Conservation (phyloP, 768 basidiomycete species). For the Solioccasus polychromus region DNA sequence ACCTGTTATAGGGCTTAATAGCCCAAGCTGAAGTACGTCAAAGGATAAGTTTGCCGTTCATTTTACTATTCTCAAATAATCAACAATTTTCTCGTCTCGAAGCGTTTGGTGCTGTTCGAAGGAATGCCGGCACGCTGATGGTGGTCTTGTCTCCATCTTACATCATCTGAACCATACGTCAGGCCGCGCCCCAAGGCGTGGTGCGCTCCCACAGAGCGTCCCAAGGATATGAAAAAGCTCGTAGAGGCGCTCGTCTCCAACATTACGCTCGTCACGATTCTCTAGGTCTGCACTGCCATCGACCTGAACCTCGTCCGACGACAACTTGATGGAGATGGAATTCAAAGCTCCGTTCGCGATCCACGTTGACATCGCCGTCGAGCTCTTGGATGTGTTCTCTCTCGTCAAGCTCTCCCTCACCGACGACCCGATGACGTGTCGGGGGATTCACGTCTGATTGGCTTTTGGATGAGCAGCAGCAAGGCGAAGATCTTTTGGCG, state of each 20-base stretch:
- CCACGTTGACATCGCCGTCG: constrained; percentile 13
- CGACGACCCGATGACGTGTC: too few relatives aligned
- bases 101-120: constrained; percentile 22
- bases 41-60: not conserved
- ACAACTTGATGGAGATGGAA: constrained; percentile 9
- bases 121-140: too few relatives aligned
- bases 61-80: too few relatives aligned
- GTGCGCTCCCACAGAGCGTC: constrained; percentile 11
- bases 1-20: constrained; percentile 10
- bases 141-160: too few relatives aligned
- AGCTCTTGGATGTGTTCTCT: constrained; percentile 4
- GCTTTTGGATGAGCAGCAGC: too few relatives aligned
- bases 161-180: too few relatives aligned
- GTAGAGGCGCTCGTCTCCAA: constrained; percentile 10
- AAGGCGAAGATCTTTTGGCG: too few relatives aligned
- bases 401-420: constrained; percentile 11
- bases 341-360: constrained; percentile 15
- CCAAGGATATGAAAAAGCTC: constrained; percentile 14
- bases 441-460: too few relatives aligned
- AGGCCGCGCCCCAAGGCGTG: constrained; percentile 14
- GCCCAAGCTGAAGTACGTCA: constrained; percentile 11
- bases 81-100: too few relatives aligned
- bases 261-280: not conserved
- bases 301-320: constrained; percentile 10
- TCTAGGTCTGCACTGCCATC: constrained; percentile 13